Evolutionary conservation across 176 grass and related monocot species (phyloP), one percentile per base, ranked within the genome.

Genomic region (Microstegium vimineum): DNA sequence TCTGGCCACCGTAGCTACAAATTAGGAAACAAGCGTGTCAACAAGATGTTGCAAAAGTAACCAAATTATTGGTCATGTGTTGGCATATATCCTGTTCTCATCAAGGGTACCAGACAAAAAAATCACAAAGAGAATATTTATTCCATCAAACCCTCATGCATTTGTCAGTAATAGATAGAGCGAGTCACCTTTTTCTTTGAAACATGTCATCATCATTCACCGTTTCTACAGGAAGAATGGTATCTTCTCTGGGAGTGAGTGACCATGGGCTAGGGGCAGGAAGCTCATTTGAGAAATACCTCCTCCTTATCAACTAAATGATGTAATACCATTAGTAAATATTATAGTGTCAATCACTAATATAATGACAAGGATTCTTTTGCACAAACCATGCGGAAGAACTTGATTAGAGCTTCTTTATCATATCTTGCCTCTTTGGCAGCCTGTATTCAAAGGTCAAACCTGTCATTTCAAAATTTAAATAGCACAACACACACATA

Each of bases 301-400:
- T 91, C 78, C 96, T 99, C 75, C 90, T 90, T 81, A 99, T 99
- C 85, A 99, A 93, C 96, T 99, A 90, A 82, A 95, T 85, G 18
- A 85, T 68, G 18, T 17, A 81, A 47, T 34, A 84, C 23, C 1
- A 66, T 81, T 85, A 88, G 33, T 26, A 79, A 79, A 61, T 78
- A 13, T 26, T 68, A 37, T 73, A 82, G 5, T 33, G 7, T 71
- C 3, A 74, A 57, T 34, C 25, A 16, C 22, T 78, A 71, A 78
- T 79, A 28, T 83, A 79, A n/a, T 38, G 22, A 15, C 8, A 70
- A 88, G 10, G 2, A 62, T 71, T 82, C 5, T 81, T 81, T 72
- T 76, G 83, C 57, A 91, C 86, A 68, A 78, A 99, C 96, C 93
- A 95, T 93, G 43, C 73, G 88, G 69, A 99, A 99, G 85, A 99